Evolutionary conservation across 108 stramenopile genomes (phyloP), one percentile per base, ranked within the genome.

Genomic region (Cyclotella atomus): DNA sequence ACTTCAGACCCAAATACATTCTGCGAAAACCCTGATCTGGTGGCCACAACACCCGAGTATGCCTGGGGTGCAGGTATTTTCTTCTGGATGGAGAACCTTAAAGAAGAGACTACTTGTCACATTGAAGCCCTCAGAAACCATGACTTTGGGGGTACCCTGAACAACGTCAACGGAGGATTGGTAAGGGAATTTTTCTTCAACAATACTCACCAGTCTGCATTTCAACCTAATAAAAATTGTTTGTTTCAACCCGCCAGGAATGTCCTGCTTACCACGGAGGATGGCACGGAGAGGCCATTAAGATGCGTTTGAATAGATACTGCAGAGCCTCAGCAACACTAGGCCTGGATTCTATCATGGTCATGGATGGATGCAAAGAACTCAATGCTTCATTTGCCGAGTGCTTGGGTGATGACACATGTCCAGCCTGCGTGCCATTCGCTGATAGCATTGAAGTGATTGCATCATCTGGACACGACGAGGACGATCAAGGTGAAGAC

Each of bases 21-120:
- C 74, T 82, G 81, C 27, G 65, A 82, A 8, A 41, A 75, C 27
- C 81, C 81, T 6, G 81, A 82, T 62, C 70, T 82, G 3, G 71
- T 82, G 28, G 81, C 81, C 10, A 71, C 70, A 14, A 68, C 46
- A 43, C 74, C 73, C 7, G 73, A 75, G 62, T 82, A 82, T 36
- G 80, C 73, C 28, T 74, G 73, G 80, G 72, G 73, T 0, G 79
- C 72, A n/a, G 72, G 72, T 46, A 29, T 80, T 10, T 80, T 80
- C 38, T 80, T 73, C 32, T 80, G 81, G 81, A 82, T 82, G 81
- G 81, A 82, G 45, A 75, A 75, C 38, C 25, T 82, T 24, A 82
- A 82, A 41, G 74, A 82, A 61, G 81, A 82, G 41, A 75, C 65
- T 14, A 82, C 81, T 1, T 82, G 81, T 38, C 81, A 82, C 33